A percentile compares a stretch with the other conserved stretches of the same genome.
These are phyloP conservation scores for Beauveria pseudobassiana DNA, from an alignment of 2,329 filamentous ascomycete species.

Conservation along the genomic window DNA sequence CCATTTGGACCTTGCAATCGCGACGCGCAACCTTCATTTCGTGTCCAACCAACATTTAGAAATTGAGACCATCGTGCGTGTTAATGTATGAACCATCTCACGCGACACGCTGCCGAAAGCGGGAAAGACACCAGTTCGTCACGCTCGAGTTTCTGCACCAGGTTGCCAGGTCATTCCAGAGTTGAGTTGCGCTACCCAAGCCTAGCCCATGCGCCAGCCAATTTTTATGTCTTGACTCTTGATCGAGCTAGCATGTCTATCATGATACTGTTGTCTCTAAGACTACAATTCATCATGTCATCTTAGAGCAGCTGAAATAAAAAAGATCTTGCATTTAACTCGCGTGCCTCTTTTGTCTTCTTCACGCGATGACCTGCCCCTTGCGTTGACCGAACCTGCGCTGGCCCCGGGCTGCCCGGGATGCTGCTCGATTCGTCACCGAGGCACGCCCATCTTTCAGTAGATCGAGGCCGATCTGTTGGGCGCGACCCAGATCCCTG, in stretches of 20 bases:
- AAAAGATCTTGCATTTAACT: not conserved
- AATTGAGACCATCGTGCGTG: too few species aligned
- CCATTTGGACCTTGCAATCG: not conserved
- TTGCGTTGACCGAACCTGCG: not conserved
- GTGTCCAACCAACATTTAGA: not conserved
- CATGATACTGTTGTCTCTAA: not conserved
- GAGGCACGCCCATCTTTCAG: not conserved
- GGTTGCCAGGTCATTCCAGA: not conserved
- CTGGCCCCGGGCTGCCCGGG: not conserved
- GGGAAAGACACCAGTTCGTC: not conserved
- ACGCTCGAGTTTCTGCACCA: not conserved
- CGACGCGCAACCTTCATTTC: not conserved
- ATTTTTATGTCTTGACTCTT: not conserved
- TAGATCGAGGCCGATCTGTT: not conserved
- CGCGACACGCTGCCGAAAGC: slow-evolving; percentile 7
- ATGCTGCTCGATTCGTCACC: not conserved
- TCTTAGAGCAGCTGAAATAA: not conserved
- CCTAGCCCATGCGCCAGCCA: not conserved
- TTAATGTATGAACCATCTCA: not conserved
- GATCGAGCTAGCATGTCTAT: not conserved
- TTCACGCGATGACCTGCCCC: slow-evolving; percentile 2
- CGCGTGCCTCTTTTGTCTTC: not conserved
- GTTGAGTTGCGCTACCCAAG: not conserved
- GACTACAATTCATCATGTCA: not conserved
- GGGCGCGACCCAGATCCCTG: not conserved